These are phyloP conservation scores for Pythium inflatum DNA, from an alignment of 352 stramenopile species.

Conservation along the genomic window DNA sequence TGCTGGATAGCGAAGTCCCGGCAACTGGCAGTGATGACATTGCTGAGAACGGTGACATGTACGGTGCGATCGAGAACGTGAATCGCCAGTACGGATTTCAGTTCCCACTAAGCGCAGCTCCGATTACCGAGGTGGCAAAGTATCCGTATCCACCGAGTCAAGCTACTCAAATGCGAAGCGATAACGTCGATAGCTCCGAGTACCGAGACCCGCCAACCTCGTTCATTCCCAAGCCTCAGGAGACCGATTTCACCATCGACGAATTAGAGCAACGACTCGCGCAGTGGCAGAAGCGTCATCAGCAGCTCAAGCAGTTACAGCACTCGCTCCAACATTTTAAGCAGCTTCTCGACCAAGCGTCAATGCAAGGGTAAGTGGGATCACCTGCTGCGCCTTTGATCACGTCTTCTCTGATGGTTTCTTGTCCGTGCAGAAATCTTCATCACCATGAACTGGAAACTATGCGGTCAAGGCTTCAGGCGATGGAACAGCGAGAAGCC, in stretches of 20 bases:
- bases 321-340: conserved; percentile 31
- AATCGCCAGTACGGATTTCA: conserved; percentile 32
- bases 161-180: not conserved
- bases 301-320: conserved; percentile 29
- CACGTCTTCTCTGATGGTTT: too few species aligned
- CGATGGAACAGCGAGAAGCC: conserved; percentile 32
- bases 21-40: not conserved
- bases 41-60: not conserved
- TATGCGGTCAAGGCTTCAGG: conserved; percentile 21
- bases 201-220: not conserved
- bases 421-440: conserved; percentile 14
- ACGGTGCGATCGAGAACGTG: conserved; percentile 6
- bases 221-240: not conserved
- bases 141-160: not conserved
- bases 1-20: conserved; percentile 15
- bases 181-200: not conserved
- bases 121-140: not conserved
- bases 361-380: conserved; percentile 19
- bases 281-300: conserved; percentile 21
- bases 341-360: conserved; percentile 20
- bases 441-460: conserved; percentile 10
- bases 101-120: not conserved
- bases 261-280: conserved; percentile 31
- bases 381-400: too few species aligned
- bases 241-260: conserved; percentile 8